Base-by-base conservation (phyloP, 1,284 basidiomycete genomes). In the Veloboletus limbatus region DNA sequence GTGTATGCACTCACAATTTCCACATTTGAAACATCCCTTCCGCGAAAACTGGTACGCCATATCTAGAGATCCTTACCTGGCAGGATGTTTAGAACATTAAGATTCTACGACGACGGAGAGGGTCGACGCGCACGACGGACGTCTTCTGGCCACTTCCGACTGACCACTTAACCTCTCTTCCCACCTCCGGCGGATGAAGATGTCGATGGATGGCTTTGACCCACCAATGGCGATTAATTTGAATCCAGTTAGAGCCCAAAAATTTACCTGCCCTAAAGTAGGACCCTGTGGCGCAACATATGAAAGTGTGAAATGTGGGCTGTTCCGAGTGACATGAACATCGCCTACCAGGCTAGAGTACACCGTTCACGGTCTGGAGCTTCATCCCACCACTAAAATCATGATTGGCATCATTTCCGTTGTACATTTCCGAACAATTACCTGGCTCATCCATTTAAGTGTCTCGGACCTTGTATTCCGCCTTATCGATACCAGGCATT, bases 21-120 rank as follows among this genome's bases (percentile, higher is more conserved):
- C 87, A 65, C 87, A 89, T 75, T 91, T 91, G 74, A 86, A 91
- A 67, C 88, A 91, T 54, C 86, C 87, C 73, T 88, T 90, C 75
- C 81, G 84, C 51, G 81, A 81, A 73, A 82, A 82, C 67, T 84
- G 82, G 71, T 78, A 85, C 69, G 85, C 81, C 86, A 88, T 88
- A 69, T 67, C 65, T 65, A 52, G 53, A 53, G 54, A 57, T 58
- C 59, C 58, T 52, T 48, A 43, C 54, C 51, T 47, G 47, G 50
- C 56, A 57, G 62, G 45, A 49, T 47, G 56, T 55, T 49, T 49
- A 40, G 35, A 33, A 42, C 11, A 46, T 59, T 33, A 53, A 47
- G 33, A 50, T 33, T 37, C 22, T 31, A 36, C 21, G 20, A 40
- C 18, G 17, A n/a, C n/a, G n/a, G n/a, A n/a, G n/a, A n/a, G n/a